Evolutionary conservation across 2,329 filamentous ascomycete species (phyloP).

Genomic region (Curvularia verruculosa): DNA sequence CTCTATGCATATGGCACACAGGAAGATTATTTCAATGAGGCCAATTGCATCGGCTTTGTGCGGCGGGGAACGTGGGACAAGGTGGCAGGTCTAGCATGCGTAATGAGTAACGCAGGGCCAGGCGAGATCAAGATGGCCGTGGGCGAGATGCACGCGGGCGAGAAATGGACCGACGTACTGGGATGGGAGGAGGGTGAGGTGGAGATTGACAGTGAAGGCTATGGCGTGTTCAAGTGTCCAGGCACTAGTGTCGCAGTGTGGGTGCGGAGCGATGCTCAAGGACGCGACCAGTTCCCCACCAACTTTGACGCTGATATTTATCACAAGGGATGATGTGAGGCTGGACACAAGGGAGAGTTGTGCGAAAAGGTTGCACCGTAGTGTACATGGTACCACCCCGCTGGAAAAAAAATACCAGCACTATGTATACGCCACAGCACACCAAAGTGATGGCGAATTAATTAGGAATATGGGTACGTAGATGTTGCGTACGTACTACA

Average conservation of each 20-base stretch:
- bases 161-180: constrained; percentile 69
- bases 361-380: neutral
- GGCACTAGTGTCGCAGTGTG: constrained; percentile 65
- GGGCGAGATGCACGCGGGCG: constrained; percentile 62
- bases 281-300: constrained; percentile 46
- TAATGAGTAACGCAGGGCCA: constrained; percentile 56
- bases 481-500: no score
- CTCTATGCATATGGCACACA: constrained; percentile 71
- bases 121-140: constrained; percentile 66
- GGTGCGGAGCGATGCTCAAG: constrained; percentile 63
- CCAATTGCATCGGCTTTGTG: constrained; percentile 68
- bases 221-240: constrained; percentile 60
- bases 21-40: constrained; percentile 66
- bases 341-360: constrained; percentile 9
- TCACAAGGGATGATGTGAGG: constrained; percentile 21
- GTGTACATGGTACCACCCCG: no score
- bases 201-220: constrained; percentile 64
- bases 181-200: constrained; percentile 62
- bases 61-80: constrained; percentile 58
- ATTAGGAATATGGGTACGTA: no score
- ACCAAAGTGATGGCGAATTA: no score
- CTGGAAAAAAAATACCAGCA: no score
- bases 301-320: constrained; percentile 48
- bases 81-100: constrained; percentile 56
- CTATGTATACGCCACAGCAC: no score